Conservation (phyloP, 306 rosid species). For the Calophaca sinica region DNA sequence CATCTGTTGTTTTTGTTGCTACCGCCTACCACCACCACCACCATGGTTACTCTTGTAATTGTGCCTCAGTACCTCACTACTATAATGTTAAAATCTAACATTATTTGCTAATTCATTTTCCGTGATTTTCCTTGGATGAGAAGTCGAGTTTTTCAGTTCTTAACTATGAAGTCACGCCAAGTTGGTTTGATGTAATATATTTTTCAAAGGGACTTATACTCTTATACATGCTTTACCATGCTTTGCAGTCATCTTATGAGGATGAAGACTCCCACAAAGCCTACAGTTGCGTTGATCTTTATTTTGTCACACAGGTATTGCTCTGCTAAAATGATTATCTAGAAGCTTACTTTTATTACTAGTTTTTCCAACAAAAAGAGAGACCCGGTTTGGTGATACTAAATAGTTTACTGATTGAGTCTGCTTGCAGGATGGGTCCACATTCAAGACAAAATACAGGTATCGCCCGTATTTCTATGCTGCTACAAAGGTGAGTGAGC, state of each 20-base stretch:
- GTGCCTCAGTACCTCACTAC: background rate
- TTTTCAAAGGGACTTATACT: conserved; percentile 24
- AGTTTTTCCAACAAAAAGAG: conserved; percentile 15
- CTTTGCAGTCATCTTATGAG: conserved; percentile 84
- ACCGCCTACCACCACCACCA: background rate
- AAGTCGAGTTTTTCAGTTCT: background rate
- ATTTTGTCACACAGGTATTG: conserved; percentile 90
- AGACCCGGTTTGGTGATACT: conserved; percentile 20
- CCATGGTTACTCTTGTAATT: background rate
- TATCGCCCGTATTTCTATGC: conserved; percentile 89
- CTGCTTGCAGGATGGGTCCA: conserved; percentile 85
- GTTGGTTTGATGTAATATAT: conserved; percentile 34
- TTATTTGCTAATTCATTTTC: conserved; percentile 2
- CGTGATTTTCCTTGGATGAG: background rate
- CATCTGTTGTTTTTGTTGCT: conserved; percentile 9
- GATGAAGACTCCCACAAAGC: conserved; percentile 75
- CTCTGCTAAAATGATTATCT: conserved; percentile 11
- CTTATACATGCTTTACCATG: conserved; percentile 41
- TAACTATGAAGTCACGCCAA: background rate
- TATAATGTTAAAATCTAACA: background rate
- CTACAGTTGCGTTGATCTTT: conserved; percentile 82
- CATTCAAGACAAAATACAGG: conserved; percentile 85
- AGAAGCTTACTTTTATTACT: background rate
- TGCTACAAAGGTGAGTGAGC: conserved; percentile 74
- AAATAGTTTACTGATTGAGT: conserved; percentile 44